phyloP scores from a whole-genome alignment of 208 protist species.

The Acanthamoeba royreba region DNA sequence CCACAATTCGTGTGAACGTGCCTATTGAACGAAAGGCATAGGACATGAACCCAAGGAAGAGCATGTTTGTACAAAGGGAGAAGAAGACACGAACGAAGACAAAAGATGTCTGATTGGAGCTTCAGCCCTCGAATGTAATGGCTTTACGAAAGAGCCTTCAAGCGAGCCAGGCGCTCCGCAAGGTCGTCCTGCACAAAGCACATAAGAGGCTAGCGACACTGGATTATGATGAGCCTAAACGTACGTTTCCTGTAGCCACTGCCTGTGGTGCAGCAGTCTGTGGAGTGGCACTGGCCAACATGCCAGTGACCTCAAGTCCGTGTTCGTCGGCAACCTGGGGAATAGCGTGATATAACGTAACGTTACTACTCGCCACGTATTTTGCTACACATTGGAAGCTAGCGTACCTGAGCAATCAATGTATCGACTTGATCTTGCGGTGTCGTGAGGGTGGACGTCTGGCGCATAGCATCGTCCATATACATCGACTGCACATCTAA shows the following conservation, averaged over 20 bases:
- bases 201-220: not conserved
- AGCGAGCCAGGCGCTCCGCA: not conserved
- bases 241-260: not conserved
- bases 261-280: not conserved
- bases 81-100: too few relatives aligned
- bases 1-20: too few relatives aligned
- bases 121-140: too few relatives aligned
- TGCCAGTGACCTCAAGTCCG: not conserved
- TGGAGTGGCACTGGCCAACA: not conserved
- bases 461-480: not conserved
- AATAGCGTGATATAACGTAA: not conserved
- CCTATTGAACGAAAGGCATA: too few relatives aligned
- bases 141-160: slow-evolving; percentile 1
- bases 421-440: not conserved
- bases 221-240: not conserved
- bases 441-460: not conserved
- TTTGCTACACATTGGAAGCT: too few relatives aligned
- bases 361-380: too few relatives aligned
- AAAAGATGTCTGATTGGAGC: too few relatives aligned
- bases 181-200: not conserved
- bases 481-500: not conserved
- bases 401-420: too few relatives aligned
- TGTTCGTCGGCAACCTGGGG: not conserved
- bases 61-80: too few relatives aligned
- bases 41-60: too few relatives aligned